Evolutionary conservation across 73 alveolate genomes (phyloP), one percentile per base, ranked within the genome.

Genomic region (Strombidium stylifer): DNA sequence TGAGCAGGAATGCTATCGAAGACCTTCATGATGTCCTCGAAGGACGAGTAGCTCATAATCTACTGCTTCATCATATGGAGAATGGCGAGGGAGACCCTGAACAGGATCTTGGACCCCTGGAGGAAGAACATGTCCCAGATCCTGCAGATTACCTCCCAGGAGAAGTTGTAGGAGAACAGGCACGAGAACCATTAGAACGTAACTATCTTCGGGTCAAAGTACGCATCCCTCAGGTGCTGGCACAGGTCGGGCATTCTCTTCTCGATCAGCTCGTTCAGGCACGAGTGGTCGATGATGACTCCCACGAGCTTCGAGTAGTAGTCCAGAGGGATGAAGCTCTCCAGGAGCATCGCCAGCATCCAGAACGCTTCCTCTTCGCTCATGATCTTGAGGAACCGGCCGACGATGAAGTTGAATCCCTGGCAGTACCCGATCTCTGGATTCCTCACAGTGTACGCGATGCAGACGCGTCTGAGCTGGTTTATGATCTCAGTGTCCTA

Each of bases 281-380:
- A 68, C 69, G 84, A 91, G 37, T 88, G 88, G 61, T 92, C 98
- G 14, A 84, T 72, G 47, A 85, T 54, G 19, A 88, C 95, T 15
- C 98, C 98, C 14, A 87, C 65, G 96, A 93, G 89, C 34, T 65
- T 73, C 34, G 96, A 70, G 81, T 61, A 93, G 70, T 89, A 89
- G 51, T 89, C 95, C 0, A 86, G 60, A 21, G 97, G 86, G 52
- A 93, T 73, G 14, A 85, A 58, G 47, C 82, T 28, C 73, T 93
- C 98, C 47, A 89, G 60, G 32, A 93, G 36, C 88, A 71, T 87
- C 53, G 87, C 69, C 45, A 93, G 73, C 28, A 86, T 81, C 97
- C 98, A 93, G 73, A 93, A 93, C 15, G 87, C 85, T 76, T 93
- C 94, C 67, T 78, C 91, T 59, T 80, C 93, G 14, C 58, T 57